Evolutionary conservation across 1,284 basidiomycete species (phyloP), one percentile per base, ranked within the genome.

Genomic region (Ustilago shanxiensis): DNA sequence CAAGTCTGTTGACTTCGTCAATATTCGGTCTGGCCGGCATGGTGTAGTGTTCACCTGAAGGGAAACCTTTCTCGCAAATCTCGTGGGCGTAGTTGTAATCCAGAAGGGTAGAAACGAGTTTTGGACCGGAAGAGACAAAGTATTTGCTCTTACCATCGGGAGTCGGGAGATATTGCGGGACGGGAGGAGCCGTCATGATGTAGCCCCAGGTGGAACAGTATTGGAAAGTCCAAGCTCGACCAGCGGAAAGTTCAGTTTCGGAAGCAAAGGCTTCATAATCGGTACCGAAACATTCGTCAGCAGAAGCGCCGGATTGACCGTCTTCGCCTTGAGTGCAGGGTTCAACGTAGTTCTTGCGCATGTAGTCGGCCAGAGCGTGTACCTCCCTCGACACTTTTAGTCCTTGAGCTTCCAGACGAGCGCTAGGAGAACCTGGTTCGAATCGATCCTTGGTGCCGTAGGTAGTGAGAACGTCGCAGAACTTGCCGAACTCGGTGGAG

Each of bases 121-220:
- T 89, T 28, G 93, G 81, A 0, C 75, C 79, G 0, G 73, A 66
- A 14, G 71, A 39, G 39, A 62, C 59, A 56, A 72, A 60, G 63
- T 75, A 60, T 35, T 57, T 67, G 55, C 64, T 68, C 56, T 66
- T 62, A 8, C 67, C 72, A 28, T 71, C 73, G 10, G 60, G 67
- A n/a, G 44, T 70, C 2, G 58, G 45, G 31, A 59, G 60, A 24
- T 37, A 72, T 16, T 53, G 66, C 0, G 79, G 67, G 18, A 70
- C 33, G 31, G 77, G 66, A 1, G 78, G 76, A 0, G 76, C 79
- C 64, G 72, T 73, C 65, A 86, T 84, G 85, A 96, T 95, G 87
- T 95, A 98, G 1, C 95, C 95, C 95, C 95, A 98, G 83, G 95
- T 91, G 0, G 93, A 95, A 87, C 94, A 97, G 66, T 87, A 70